phyloP scores from a whole-genome alignment of 495 filamentous ascomycete species.

The Penicillium mononematosum region DNA sequence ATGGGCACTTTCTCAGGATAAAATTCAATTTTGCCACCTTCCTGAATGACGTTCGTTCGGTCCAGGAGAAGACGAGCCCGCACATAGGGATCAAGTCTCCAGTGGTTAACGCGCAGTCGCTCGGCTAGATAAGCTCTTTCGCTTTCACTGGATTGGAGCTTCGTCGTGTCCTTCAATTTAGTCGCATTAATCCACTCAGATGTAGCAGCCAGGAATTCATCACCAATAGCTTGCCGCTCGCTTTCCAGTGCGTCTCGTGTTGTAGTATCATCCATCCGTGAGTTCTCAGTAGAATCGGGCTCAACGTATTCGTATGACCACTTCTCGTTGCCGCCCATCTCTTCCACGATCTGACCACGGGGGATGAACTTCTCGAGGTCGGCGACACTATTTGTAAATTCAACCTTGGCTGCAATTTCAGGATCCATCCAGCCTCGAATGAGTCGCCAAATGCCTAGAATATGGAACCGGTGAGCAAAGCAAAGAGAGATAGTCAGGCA shows the following conservation, averaged over 20 bases:
- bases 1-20: conserved; percentile 46
- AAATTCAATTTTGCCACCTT: conserved; percentile 62
- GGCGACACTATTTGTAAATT: conserved; percentile 77
- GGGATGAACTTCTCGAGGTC: conserved; percentile 77
- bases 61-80: conserved; percentile 72
- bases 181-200: conserved; percentile 61
- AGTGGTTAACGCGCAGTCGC: conserved; percentile 72
- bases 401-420: conserved; percentile 87
- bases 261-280: conserved; percentile 60
- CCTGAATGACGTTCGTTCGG: conserved; percentile 61
- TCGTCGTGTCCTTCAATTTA: conserved; percentile 37
- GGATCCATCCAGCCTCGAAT: conserved; percentile 95
- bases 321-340: conserved; percentile 78
- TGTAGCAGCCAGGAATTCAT: conserved; percentile 66
- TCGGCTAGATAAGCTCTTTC: conserved; percentile 61
- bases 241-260: conserved; percentile 57
- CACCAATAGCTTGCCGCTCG: conserved; percentile 59
- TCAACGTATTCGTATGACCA: conserved; percentile 81
- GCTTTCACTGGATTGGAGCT: conserved; percentile 44
- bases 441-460: conserved; percentile 72
- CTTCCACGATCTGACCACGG: conserved; percentile 63
- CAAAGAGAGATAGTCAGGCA: not conserved
- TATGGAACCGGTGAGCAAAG: not conserved
- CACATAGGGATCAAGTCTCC: conserved; percentile 73
- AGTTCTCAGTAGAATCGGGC: conserved; percentile 70